Base-by-base conservation (phyloP, 306 rosid genomes). In the Herpetospermum pedunculosum region DNA sequence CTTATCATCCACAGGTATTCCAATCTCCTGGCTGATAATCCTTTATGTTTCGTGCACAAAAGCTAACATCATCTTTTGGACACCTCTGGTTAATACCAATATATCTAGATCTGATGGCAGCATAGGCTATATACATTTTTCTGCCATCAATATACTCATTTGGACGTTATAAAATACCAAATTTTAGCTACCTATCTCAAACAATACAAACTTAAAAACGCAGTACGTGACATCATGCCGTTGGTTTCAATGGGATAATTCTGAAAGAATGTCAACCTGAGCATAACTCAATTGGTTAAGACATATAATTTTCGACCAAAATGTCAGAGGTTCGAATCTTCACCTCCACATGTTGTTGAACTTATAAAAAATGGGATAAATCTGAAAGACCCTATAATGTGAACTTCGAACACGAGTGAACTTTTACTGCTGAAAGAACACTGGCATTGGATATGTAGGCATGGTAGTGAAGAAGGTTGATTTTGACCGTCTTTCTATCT, bases 1-100 rank as follows among this genome's bases (percentile, higher is more conserved):
- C 82, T 77, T 90, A 73, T 53, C 80, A 23, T 88, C 86, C 28
- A 88, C 98, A 72, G 98, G 96, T 92, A 86, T 35, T 54, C 43
- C 44, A 8, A 62, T 53, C 6, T 21, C 53, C 47, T 67, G 34
- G 34, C 53, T 4, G 32, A 40, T 67, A 41, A 67, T 41, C n/a
- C 19, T 64, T 65, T 19, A 40, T 40, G 32, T 65, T 63, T n/a
- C 7, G 5, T 63, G 47, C 28, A 35, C 15, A 29, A 35, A 19
- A 63, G 29, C 41, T 9, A 19, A 3, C 26, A 37, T 63, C 70
- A n/a, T 19, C 25, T 40, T 9, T 60, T 62, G 5, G 1, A 38
- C 52, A 65, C 72, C 72, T 65, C 35, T 65, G 29, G 53, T 41
- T 23, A 67, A 35, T 67, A 2, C 52, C 21, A 37, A 65, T 65